Base-by-base conservation (phyloP, 2,329 filamentous ascomycete species). In the Plenodomus tracheiphilus region DNA sequence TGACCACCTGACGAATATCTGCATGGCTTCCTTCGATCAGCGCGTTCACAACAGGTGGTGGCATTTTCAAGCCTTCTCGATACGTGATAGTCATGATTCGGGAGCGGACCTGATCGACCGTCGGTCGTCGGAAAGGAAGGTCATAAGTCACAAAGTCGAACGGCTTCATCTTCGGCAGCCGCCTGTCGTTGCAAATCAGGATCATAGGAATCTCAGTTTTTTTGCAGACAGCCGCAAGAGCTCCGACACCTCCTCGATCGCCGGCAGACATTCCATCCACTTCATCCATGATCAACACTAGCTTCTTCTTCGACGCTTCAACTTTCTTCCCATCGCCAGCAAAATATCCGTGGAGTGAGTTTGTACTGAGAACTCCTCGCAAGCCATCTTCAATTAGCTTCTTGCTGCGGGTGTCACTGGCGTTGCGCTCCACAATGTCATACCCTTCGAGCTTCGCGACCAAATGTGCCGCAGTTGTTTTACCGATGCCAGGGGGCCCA, bases 221-320 rank as follows among this genome's bases (percentile, higher is more conserved):
- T 76, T 89, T 96, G 80, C 93, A 97, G 45, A 96, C 88, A 49
- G 94, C 91, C 47, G 94, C 93, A 47, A 99, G 80, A 22, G 94
- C 94, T 42, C 92, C 94, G 40, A 99, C 94, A 71, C 94, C 94
- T 58, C 94, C 94, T 53, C 94, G 87, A 69, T 99, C 94, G 68
- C 94, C 94, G 30, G 91, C 92, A 53, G 93, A 97, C 94, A 99
- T 97, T 43, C 94, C 94, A 65, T 99, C 94, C 4, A 99, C 94
- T 74, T 99, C 94, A 62, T 99, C 94, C 94, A 99, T 97, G 74
- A 99, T 91, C 41, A 99, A 77, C 5, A 97, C 90, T 28, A 97
- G 85, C 62, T 97, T 97, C 78, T 95, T 96, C 78, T 94, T 97
- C 15, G 80, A 80, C 4, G 78, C 75, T 38, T 97, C 88, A 3